Evolutionary conservation across 352 stramenopile species (phyloP).

Genomic region (Peronosclerospora sorghi): DNA sequence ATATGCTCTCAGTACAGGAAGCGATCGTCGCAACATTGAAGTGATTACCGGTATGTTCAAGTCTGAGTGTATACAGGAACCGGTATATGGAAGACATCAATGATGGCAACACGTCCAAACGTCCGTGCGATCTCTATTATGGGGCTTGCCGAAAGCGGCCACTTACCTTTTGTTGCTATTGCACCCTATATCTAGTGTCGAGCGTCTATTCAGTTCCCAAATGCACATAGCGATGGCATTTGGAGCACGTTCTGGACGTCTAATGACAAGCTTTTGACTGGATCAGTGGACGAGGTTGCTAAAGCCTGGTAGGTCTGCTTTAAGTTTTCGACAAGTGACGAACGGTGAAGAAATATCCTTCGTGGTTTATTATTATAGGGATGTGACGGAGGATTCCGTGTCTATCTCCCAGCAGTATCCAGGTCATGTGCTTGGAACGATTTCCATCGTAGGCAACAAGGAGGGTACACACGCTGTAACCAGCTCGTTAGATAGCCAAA

Average conservation of each 20-base stretch:
- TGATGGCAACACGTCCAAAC: constrained; percentile 18
- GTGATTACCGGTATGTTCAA: not conserved
- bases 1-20: constrained; percentile 24
- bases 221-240: constrained; percentile 81
- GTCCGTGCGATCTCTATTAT: constrained; percentile 6
- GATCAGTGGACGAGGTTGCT: constrained; percentile 80
- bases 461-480: constrained; percentile 61
- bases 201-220: constrained; percentile 71
- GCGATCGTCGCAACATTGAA: constrained; percentile 21
- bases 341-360: not conserved
- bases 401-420: constrained; percentile 75
- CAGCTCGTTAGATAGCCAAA: constrained; percentile 76
- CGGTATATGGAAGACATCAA: not conserved
- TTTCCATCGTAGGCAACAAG: constrained; percentile 78
- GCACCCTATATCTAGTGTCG: constrained; percentile 36
- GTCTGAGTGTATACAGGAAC: not conserved
- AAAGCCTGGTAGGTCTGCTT: constrained; percentile 58
- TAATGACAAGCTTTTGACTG: constrained; percentile 81
- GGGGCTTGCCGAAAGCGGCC: not conserved
- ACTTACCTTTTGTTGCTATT: constrained; percentile 1
- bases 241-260: constrained; percentile 85
- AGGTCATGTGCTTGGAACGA: constrained; percentile 76
- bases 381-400: constrained; percentile 55
- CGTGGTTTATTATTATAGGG: constrained; percentile 18
- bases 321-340: not conserved